Evolutionary conservation across 768 basidiomycete species (phyloP).

Genomic region (Scleroderma bovista): DNA sequence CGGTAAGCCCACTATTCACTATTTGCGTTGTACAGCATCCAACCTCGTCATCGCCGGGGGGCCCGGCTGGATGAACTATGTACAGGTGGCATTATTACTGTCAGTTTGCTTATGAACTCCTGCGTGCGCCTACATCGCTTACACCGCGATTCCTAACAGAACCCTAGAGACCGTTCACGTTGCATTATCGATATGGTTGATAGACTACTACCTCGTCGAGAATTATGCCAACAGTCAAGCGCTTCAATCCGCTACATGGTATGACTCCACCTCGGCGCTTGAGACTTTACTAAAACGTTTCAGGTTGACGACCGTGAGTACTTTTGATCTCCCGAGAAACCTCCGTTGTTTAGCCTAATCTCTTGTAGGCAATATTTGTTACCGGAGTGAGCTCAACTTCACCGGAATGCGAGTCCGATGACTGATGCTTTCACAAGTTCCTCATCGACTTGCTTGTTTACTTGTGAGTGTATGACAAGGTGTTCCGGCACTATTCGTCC

Average conservation of each 20-base stretch:
- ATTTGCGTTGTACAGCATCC: background rate
- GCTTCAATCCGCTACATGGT: constrained; percentile 3
- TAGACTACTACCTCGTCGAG: constrained; percentile 3
- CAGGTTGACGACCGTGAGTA: constrained; percentile 1
- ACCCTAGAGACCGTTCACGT: constrained; percentile 4
- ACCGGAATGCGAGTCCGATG: background rate
- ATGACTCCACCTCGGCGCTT: background rate
- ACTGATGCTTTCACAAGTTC: background rate
- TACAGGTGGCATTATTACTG: constrained; percentile 5
- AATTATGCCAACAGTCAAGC: background rate
- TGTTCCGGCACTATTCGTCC: background rate
- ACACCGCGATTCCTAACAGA: background rate
- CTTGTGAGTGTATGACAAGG: background rate
- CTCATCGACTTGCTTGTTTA: constrained; percentile 4
- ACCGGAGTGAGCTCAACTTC: background rate
- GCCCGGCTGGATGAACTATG: background rate
- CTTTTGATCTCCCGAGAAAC: background rate
- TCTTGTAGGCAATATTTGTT: background rate
- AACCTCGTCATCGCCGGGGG: background rate
- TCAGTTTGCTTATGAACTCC: background rate
- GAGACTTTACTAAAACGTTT: background rate
- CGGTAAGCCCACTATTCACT: background rate
- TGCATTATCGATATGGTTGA: constrained; percentile 5
- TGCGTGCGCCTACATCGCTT: background rate
- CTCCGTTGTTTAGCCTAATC: background rate